Percentiles rank a stretch among this genome's conserved stretches.
Evolutionary conservation across 306 rosid genomes (phyloP).

Genomic region (Benincasa hispida): DNA sequence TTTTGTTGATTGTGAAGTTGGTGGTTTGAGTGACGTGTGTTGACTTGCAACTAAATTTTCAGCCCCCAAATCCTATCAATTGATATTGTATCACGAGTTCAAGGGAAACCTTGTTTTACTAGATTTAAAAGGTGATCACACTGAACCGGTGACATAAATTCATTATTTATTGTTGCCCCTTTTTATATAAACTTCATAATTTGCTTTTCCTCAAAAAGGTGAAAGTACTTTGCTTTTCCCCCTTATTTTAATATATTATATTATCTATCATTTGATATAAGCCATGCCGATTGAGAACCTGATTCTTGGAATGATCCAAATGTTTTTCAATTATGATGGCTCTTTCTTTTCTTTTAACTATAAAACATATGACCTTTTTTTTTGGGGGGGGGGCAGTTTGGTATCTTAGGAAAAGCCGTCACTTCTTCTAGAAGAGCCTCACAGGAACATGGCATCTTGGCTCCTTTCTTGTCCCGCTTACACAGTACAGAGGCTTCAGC

Average conservation of each 20-base stretch:
- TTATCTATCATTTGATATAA: background rate
- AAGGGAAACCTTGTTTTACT: background rate
- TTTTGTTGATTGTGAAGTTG: background rate
- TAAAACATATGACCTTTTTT: background rate
- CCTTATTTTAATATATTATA: background rate
- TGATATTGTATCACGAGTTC: background rate
- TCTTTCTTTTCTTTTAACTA: background rate
- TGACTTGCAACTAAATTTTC: background rate
- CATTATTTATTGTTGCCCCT: background rate
- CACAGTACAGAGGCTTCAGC: conserved; percentile 35
- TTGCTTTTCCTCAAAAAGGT: background rate
- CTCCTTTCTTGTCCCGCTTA: conserved; percentile 34
- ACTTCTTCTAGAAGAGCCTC: conserved; percentile 22
- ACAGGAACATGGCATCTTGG: conserved; percentile 25
- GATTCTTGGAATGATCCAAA: background rate
- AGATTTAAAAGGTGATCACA: background rate
- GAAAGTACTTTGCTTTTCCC: background rate
- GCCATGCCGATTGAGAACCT: background rate
- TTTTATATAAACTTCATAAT: background rate
- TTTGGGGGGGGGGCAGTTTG: conserved; percentile 43
- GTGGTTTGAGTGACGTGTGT: background rate
- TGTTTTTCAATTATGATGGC: background rate
- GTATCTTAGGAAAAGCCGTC: conserved; percentile 30
- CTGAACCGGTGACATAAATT: background rate
- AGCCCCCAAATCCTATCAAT: background rate